phyloP scores from a whole-genome alignment of 208 protist species.

The Histomonas meleagridis region DNA sequence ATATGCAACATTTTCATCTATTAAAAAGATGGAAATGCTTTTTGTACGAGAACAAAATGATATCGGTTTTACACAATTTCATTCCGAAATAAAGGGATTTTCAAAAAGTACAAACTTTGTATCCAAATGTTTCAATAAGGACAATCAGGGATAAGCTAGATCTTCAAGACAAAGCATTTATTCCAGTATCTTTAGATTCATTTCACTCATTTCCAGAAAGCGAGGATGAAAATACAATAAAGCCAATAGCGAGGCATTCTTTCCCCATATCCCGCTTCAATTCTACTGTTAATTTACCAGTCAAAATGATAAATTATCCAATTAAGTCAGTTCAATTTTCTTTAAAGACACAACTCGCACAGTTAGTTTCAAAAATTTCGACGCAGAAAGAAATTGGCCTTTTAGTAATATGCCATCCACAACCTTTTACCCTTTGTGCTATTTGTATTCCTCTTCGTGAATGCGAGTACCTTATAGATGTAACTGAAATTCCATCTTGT shows the following conservation, averaged over 20 bases:
- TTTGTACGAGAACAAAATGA: neutral
- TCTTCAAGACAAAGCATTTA: no score
- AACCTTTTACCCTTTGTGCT: neutral
- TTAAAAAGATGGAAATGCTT: neutral
- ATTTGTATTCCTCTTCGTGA: neutral
- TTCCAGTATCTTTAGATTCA: no score
- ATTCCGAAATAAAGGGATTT: neutral
- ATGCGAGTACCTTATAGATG: constrained; percentile 30
- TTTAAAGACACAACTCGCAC: neutral
- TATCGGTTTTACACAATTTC: neutral
- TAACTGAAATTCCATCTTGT: neutral
- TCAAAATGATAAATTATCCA: constrained; percentile 29
- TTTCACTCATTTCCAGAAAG: no score
- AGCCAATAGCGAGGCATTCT: no score
- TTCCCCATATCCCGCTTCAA: neutral
- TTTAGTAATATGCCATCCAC: neutral
- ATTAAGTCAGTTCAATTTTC: constrained; percentile 30
- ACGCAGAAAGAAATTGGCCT: neutral
- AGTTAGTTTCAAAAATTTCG: neutral
- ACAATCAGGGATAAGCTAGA: no score
- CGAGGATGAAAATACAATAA: no score
- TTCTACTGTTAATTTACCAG: neutral
- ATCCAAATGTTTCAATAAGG: no score
- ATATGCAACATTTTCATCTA: neutral
- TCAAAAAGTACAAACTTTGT: no score